Conservation (phyloP, 805 yeast species). For the Nakazawaea holstii region DNA sequence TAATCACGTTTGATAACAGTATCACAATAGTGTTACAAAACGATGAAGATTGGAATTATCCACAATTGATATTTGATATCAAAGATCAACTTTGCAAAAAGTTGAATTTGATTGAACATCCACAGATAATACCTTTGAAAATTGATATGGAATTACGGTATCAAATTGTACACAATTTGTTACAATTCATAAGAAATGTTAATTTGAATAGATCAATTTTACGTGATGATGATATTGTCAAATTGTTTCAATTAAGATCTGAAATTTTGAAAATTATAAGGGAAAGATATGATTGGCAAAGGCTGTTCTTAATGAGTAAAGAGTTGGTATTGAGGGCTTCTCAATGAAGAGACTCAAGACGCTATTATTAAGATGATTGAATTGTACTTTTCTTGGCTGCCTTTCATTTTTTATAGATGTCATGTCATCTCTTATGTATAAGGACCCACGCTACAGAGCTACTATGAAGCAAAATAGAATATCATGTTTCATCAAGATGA, state of each 20-base stretch:
- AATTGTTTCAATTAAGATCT: neutral
- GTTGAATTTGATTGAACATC: conserved; percentile 52
- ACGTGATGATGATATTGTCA: neutral
- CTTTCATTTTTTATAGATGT: neutral
- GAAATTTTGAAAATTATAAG: neutral
- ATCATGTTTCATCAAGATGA: no score
- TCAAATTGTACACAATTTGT: conserved; percentile 4
- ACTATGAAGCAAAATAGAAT: no score
- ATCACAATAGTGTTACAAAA: neutral
- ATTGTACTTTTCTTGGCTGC: no score
- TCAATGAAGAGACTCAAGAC: no score
- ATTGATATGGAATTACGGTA: conserved; percentile 32
- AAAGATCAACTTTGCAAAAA: conserved; percentile 39
- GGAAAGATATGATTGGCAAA: conserved; percentile 5
- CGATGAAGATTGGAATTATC: conserved; percentile 43
- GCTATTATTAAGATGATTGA: no score
- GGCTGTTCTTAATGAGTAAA: conserved; percentile 1
- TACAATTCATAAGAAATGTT: neutral
- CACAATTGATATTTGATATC: conserved; percentile 18
- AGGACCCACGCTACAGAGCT: no score
- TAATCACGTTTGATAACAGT: neutral
- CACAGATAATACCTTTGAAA: conserved; percentile 47
- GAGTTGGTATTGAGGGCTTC: neutral
- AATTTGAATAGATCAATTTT: neutral
- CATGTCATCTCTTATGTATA: no score